Evolutionary conservation across 139 green algal species (phyloP).

Genomic region (Volvox reticuliferus): DNA sequence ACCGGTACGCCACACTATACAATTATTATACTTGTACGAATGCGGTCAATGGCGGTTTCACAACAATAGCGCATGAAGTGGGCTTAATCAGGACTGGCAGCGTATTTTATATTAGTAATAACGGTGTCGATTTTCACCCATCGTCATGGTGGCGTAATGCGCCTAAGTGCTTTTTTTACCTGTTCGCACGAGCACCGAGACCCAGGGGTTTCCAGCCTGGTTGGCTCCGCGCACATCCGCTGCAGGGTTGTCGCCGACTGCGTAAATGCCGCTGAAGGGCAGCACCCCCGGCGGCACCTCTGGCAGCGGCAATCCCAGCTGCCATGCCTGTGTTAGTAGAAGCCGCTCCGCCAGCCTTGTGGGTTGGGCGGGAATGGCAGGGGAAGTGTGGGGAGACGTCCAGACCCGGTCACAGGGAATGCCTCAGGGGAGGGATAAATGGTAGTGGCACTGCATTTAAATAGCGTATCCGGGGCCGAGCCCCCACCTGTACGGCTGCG

Average conservation of each 20-base stretch:
- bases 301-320: slow-evolving; percentile 55
- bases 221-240: slow-evolving; percentile 86
- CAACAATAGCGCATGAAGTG: too few relatives aligned
- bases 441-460: too few relatives aligned
- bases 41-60: too few relatives aligned
- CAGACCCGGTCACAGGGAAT: neutral
- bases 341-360: slow-evolving; percentile 67
- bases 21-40: too few relatives aligned
- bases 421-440: too few relatives aligned
- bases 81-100: too few relatives aligned
- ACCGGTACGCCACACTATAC: too few relatives aligned
- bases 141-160: too few relatives aligned
- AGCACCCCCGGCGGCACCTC: slow-evolving; percentile 20
- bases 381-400: too few relatives aligned
- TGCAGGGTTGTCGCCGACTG: slow-evolving; percentile 86
- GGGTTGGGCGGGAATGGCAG: neutral
- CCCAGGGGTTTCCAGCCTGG: slow-evolving; percentile 76
- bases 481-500: slow-evolving; percentile 37
- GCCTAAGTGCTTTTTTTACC: slow-evolving; percentile 23
- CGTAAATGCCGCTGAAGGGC: slow-evolving; percentile 76
- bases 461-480: neutral
- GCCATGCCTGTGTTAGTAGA: slow-evolving; percentile 69
- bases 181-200: slow-evolving; percentile 85
- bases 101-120: too few relatives aligned
- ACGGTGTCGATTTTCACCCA: too few relatives aligned